These are phyloP conservation scores for Podaxis carcinomalis DNA, from an alignment of 768 basidiomycete species.

Conservation along the genomic window DNA sequence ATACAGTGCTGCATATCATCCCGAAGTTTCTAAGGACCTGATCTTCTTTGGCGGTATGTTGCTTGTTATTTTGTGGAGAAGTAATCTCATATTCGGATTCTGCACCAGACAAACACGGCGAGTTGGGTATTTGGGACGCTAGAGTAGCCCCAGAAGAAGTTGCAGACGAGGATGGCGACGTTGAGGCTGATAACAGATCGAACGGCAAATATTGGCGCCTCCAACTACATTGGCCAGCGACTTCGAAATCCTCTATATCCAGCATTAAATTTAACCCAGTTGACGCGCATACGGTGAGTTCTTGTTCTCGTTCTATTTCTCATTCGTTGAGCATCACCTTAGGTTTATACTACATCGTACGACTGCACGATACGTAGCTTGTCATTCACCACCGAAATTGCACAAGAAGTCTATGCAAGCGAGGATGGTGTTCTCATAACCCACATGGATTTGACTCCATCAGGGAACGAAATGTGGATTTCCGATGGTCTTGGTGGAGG, in stretches of 20 bases:
- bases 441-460: slow-evolving; percentile 65
- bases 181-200: slow-evolving; percentile 38
- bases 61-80: neutral
- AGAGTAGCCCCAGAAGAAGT: slow-evolving; percentile 63
- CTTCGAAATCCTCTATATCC: slow-evolving; percentile 75
- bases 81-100: neutral
- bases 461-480: slow-evolving; percentile 81
- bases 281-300: slow-evolving; percentile 64
- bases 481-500: slow-evolving; percentile 69
- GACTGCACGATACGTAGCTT: slow-evolving; percentile 73
- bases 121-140: slow-evolving; percentile 85
- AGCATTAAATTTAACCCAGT: slow-evolving; percentile 73
- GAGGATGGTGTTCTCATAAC: slow-evolving; percentile 55
- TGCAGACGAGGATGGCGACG: slow-evolving; percentile 60
- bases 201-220: slow-evolving; percentile 78
- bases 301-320: neutral
- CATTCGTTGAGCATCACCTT: neutral
- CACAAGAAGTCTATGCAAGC: slow-evolving; percentile 62
- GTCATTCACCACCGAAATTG: slow-evolving; percentile 69
- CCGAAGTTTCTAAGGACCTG: slow-evolving; percentile 73
- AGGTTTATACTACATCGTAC: slow-evolving; percentile 82
- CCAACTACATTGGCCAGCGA: slow-evolving; percentile 82
- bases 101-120: slow-evolving; percentile 70
- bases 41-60: slow-evolving; percentile 79
- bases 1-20: slow-evolving; percentile 79